Base-by-base conservation (phyloP, 192 early-diverging fungal genomes). In the Coemansia biformis region DNA sequence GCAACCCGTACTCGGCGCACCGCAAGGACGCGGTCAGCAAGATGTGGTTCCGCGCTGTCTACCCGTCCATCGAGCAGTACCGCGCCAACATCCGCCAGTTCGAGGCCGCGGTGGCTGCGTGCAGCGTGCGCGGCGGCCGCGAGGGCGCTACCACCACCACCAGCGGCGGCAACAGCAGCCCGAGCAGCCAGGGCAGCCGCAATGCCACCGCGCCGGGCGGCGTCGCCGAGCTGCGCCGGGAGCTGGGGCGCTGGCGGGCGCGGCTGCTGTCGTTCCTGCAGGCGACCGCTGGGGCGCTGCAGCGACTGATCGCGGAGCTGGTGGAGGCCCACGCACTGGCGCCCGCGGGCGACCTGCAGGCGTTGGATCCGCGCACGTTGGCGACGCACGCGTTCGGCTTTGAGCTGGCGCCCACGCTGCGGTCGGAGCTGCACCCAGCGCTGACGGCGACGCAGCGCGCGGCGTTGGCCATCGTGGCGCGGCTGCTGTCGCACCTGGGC, bases 21-120 rank as follows among this genome's bases (percentile, higher is more conserved):
- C 68, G 68, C 56, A 71, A 59, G 51, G 68, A 63, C 52, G 57
- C 63, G 2, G 52, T 44, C 40, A 50, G 57, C 48, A 71, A 71
- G 49, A 58, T 71, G 60, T 71, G 68, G 68, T 56, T 64, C 35
- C 51, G 56, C 34, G 24, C 42, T 19, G 59, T 71, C 38, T 64
- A 71, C 30, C 68, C 59, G 15, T 37, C 50, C 14, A 71, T 71
- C 31, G 60, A 59, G 44, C 59, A 71, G 56, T 71, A 71, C 38
- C 68, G 68, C 32, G 57, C 52, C 17, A 51, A 56, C 39, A 59
- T 71, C 34, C 63, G 58, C 35, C 59, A 44, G 48, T 38, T 58
- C 8, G 68, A 71, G 21, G 35, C 33, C 1, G n/a, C 28, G 18
- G 18, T 15, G 11, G 40, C 32, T 9, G 42, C 34, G 16, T n/a